Evolutionary conservation across 257 asterid genomes (phyloP).

Genomic region (Striga asiatica): DNA sequence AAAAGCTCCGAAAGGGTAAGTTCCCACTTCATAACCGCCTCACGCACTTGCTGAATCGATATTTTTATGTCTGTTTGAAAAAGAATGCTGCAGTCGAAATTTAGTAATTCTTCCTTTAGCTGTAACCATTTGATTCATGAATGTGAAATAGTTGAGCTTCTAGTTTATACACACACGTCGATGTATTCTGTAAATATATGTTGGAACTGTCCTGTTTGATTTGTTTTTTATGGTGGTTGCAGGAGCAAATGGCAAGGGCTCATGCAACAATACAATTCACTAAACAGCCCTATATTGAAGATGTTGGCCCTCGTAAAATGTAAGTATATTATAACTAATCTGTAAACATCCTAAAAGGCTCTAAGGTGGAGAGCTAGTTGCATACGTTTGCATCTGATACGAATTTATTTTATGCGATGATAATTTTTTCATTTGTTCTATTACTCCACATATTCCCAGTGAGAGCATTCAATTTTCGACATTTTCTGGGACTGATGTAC

Average conservation of each 20-base stretch:
- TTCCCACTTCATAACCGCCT: too few species aligned
- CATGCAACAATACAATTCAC: constrained; percentile 37
- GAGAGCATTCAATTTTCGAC: constrained; percentile 67
- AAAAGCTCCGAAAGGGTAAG: too few species aligned
- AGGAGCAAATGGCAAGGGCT: constrained; percentile 34
- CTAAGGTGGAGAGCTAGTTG: not conserved
- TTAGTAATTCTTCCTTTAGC: too few species aligned
- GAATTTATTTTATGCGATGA: constrained; percentile 10
- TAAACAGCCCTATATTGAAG: constrained; percentile 68
- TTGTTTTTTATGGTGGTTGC: constrained; percentile 3
- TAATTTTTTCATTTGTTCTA: constrained; percentile 4
- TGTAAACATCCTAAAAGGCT: not conserved
- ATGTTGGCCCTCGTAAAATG: constrained; percentile 85
- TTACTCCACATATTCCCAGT: constrained; percentile 30
- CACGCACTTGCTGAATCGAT: too few species aligned
- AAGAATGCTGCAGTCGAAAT: too few species aligned
- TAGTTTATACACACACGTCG: too few species aligned
- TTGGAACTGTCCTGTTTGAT: too few species aligned
- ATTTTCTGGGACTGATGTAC: constrained; percentile 49
- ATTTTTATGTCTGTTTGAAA: too few species aligned
- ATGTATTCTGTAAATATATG: too few species aligned
- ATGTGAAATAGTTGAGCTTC: too few species aligned
- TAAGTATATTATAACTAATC: constrained; percentile 15
- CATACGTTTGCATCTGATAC: not conserved
- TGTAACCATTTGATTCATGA: too few species aligned